Evolutionary conservation across 1,284 basidiomycete genomes (phyloP), one percentile per base, ranked within the genome.

Genomic region (Moniliella sp.): DNA sequence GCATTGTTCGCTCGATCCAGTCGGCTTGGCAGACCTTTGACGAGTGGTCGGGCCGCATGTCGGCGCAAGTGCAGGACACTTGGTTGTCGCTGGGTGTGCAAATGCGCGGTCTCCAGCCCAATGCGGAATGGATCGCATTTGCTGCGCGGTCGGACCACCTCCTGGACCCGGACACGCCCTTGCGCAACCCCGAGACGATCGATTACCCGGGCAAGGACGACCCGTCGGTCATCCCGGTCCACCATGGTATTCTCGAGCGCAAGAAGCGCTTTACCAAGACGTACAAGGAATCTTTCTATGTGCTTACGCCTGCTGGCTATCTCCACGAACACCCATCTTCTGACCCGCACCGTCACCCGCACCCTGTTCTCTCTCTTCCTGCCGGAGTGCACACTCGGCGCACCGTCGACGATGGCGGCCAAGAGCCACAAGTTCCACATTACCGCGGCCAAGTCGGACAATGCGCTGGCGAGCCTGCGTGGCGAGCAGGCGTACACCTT

Each of bases 11-110:
- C 45, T 76, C 81, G 18, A 74, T 97, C 45, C 84, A 97, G 64
- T 83, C 80, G 21, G 83, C 88, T 0, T 97, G 88, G 88, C 73
- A 78, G 45, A 94, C 84, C 1, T 97, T 82, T 57, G 80, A 88
- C 55, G 86, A 94, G 64, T 97, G 88, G 88, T 77, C 44, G 28
- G 52, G 76, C 4, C 78, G 88, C 53, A 81, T 83, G 69, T 73
- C 75, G 23, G 61, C 66, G 30, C 68, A 76, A 28, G 73, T 84
- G 11, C 77, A 83, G 61, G 75, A 81, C 44, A 76, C 76, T 1
- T 86, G 79, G 72, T 68, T 71, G 39, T 64, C 65, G 11, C 71
- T 94, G 40, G 75, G 78, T 28, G 65, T 70, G 36, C 70, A 76
- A 54, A 81, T 94, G 74, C 72, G 75, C 27, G 69, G 74, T 21